A percentile compares a stretch with the other conserved stretches of the same genome.
Evolutionary conservation across 2,329 filamentous ascomycete species (phyloP).

Genomic region (Cryphonectria parasitica): DNA sequence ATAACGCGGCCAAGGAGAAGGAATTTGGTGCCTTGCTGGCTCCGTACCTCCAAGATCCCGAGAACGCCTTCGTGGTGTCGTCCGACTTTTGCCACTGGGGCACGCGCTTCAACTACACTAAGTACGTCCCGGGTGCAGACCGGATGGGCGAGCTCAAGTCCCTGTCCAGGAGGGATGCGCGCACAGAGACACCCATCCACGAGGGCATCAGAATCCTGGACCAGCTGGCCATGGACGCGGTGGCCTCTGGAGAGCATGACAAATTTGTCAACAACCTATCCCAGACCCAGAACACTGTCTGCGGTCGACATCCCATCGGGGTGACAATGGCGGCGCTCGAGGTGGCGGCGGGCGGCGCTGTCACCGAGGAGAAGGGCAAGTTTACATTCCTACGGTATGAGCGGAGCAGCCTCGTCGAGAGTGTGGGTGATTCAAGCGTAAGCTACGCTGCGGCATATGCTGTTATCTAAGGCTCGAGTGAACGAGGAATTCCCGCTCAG

Average conservation of each 20-base stretch:
- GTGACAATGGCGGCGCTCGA: slow-evolving; percentile 90
- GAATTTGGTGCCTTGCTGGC: slow-evolving; percentile 71
- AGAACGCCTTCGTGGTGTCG: slow-evolving; percentile 83
- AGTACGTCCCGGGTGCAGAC: slow-evolving; percentile 63
- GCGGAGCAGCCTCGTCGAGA: slow-evolving; percentile 75
- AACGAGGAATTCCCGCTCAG: background rate
- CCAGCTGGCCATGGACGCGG: slow-evolving; percentile 79
- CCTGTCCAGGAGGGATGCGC: slow-evolving; percentile 39
- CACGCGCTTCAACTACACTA: slow-evolving; percentile 77
- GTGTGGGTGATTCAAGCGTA: slow-evolving; percentile 77
- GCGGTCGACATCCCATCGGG: slow-evolving; percentile 92
- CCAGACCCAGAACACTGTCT: slow-evolving; percentile 86
- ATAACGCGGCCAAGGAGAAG: slow-evolving; percentile 66
- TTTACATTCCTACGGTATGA: slow-evolving; percentile 89
- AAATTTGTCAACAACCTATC: slow-evolving; percentile 71
- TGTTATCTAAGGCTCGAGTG: slow-evolving; percentile 55
- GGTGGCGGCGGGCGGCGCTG: slow-evolving; percentile 33
- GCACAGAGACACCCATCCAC: slow-evolving; percentile 64
- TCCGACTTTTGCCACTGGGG: slow-evolving; percentile 99
- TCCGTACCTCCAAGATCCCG: slow-evolving; percentile 74
- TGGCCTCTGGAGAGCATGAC: slow-evolving; percentile 74
- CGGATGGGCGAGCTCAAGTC: slow-evolving; percentile 46
- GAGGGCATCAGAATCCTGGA: slow-evolving; percentile 85
- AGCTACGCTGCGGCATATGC: slow-evolving; percentile 96
- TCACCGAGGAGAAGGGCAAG: slow-evolving; percentile 53